Base-by-base conservation (phyloP, 768 basidiomycete species). In the Lactarius pseudohatsudake region DNA sequence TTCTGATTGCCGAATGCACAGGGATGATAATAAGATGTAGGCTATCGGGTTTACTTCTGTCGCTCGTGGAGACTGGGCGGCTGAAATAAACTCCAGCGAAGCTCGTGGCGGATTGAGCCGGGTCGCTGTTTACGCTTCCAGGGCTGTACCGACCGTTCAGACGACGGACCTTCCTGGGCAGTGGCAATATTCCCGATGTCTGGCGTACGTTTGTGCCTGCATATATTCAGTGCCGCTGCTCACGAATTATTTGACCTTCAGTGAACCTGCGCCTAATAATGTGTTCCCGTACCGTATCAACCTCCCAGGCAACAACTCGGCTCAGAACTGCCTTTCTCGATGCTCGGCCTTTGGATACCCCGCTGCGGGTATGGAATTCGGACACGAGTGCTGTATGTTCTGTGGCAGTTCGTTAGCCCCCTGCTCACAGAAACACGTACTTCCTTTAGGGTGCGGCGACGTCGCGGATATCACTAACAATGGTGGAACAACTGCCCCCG, bases 271-370 rank as follows among this genome's bases (percentile, higher is more conserved):
- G 1, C 75, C 74, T 6, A 74, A 77, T 22, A 81, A 82, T 41
- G 77, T 85, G 30, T 85, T 92, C 76, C 84, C 86, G 0, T 83
- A 87, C 72, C 81, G 88, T 73, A 77, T 86, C 40, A 79, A 85
- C 43, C 82, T 82, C 79, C 75, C 80, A 9, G 79, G 77, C 2
- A 90, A 89, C 72, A 91, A 87, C 72, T 84, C 87, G 4, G 86
- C 86, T 4, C 75, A 82, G 0, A 81, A 81, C 1, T 94, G 92
- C 72, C 78, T 92, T 70, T 82, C 75, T 57, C 88, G 86, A 73
- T 93, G 92, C 70, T 81, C 85, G 15, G 79, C 81, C 1, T 92
- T 85, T 69, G 92, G 92, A 9, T 94, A 84, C 72, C 81, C 87
- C 0, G 90, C 83, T 45, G 85, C 86, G 34, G 91, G 89, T 32